These are phyloP conservation scores for Parafenestella ontariensis DNA, from an alignment of 2,329 filamentous ascomycete species.

Conservation along the genomic window DNA sequence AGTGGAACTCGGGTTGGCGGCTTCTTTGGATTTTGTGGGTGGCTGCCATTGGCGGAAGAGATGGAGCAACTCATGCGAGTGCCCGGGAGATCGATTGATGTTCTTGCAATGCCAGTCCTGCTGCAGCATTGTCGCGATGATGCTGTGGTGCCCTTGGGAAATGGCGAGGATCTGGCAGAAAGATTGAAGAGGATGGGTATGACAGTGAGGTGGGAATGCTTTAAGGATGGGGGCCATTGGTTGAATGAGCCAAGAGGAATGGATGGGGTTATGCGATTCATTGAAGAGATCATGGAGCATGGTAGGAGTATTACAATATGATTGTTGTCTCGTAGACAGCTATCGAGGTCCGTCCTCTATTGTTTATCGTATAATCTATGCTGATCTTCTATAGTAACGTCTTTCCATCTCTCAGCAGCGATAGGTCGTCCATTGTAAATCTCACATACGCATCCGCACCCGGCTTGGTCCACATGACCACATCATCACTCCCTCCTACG, in stretches of 20 bases:
- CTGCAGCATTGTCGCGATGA: conserved; percentile 54
- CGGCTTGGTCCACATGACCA: conserved; percentile 38
- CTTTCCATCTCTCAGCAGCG: conserved; percentile 27
- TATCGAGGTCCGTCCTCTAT: background rate
- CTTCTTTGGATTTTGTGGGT: conserved; percentile 31
- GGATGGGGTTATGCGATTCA: conserved; percentile 51
- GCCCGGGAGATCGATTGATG: background rate
- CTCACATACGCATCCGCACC: conserved; percentile 31
- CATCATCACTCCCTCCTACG: conserved; percentile 27
- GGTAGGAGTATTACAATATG: background rate
- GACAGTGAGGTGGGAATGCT: conserved; percentile 49
- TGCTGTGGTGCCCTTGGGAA: conserved; percentile 49
- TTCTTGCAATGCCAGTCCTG: conserved; percentile 51
- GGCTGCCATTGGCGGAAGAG: conserved; percentile 24
- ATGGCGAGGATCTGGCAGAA: conserved; percentile 45
- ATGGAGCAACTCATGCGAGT: background rate
- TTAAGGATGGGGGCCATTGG: conserved; percentile 54
- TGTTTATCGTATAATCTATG: background rate
- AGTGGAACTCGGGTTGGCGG: conserved; percentile 11
- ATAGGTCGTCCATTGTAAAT: conserved; percentile 28
- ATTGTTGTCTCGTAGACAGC: background rate
- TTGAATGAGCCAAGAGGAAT: conserved; percentile 58
- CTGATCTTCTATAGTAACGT: conserved; percentile 9
- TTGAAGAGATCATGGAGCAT: conserved; percentile 2
- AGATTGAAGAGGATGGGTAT: conserved; percentile 48